Conservation (phyloP, 179 eudicot species). For the Beta lomatogona region DNA sequence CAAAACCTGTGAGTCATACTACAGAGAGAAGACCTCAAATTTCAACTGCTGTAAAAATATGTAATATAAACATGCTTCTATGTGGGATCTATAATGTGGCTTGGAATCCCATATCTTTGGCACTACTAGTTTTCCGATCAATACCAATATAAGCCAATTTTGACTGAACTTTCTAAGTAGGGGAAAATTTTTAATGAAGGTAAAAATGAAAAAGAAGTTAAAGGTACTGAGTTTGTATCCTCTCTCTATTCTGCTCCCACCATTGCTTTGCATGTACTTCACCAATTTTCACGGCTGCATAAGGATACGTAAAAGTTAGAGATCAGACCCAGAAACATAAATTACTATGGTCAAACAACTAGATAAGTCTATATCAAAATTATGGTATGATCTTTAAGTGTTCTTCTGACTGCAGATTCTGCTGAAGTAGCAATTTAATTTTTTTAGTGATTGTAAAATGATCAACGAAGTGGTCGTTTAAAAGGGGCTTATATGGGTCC, state of each 20-base stretch:
- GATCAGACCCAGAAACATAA: background rate
- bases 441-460: background rate
- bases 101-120: constrained; percentile 1
- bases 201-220: constrained; percentile 17
- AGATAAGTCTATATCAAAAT: background rate
- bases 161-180: constrained; percentile 20
- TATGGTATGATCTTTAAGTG: background rate
- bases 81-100: constrained; percentile 22
- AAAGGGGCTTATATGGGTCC: too few relatives aligned
- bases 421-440: background rate
- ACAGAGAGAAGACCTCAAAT: constrained; percentile 18
- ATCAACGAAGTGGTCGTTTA: background rate
- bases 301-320: constrained; percentile 11
- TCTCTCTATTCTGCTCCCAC: constrained; percentile 81
- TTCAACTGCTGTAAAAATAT: constrained; percentile 15
- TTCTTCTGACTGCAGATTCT: background rate
- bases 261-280: constrained; percentile 72
- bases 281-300: constrained; percentile 87
- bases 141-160: constrained; percentile 12
- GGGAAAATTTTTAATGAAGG: background rate
- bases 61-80: constrained; percentile 19
- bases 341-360: background rate
- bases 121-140: background rate
- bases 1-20: constrained; percentile 20
- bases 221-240: constrained; percentile 80